Evolutionary conservation across 257 asterid species (phyloP), one percentile per base, ranked within the genome.

Genomic region (Solanum verrucosum): DNA sequence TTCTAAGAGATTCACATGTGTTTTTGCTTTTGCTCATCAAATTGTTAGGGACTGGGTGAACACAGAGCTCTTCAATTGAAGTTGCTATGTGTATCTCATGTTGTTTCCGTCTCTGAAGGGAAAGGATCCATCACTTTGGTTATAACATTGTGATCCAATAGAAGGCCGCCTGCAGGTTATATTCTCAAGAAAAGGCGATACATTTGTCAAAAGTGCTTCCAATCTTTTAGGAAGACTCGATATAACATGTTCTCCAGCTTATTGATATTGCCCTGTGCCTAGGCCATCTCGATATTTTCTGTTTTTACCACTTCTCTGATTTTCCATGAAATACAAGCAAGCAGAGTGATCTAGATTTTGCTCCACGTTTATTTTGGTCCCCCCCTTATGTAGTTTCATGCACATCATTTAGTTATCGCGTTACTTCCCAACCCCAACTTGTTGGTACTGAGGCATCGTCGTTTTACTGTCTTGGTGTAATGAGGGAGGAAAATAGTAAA

Each of bases 11-110:
- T 18, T 23, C 67, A 8, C 65, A 42, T n/a, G 83, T 49, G 49
- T 18, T 72, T 35, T 31, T 91, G 77, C 25, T 38, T 87, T 84
- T 89, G 60, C 23, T 38, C 38, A 49, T 84, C 72, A 37, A 42
- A 71, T 87, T 67, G 56, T 89, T 84, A 93, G 98, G 95, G 97
- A 94, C 89, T 94, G 97, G 98, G 91, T 93, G 87, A 95, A 95
- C 91, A 60, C 93, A 0, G 92, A 90, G 86, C 96, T 95, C 87
- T 94, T 94, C 90, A 91, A 93, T 73, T 95, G 91, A 56, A 56
- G 65, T 20, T 56, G n/a, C 65, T 56, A 18, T 52, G 65, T 56
- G n/a, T 18, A 18, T 56, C 65, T 56, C 65, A 18, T 56, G n/a
- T 56, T 56, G n/a, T 56, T 56, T 56, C 65, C 10, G 4, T 18